A percentile compares a stretch with the other conserved stretches of the same genome.
Conservation (phyloP, 2,329 filamentous ascomycete species). For the Aspergillus calidoustus region DNA sequence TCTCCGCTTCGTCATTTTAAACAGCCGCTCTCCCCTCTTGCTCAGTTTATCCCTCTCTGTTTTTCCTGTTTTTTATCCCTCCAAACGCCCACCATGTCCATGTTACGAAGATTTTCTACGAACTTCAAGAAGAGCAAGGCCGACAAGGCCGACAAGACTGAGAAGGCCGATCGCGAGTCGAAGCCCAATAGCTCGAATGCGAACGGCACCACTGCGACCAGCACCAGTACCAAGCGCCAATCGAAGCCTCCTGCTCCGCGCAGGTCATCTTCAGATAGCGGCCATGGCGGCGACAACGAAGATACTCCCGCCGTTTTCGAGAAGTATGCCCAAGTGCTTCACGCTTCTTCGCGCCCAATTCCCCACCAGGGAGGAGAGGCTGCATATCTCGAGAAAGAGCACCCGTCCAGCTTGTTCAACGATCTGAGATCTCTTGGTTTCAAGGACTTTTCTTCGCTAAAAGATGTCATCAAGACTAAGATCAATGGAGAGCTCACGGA, state of each 20-base stretch:
- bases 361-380: constrained; percentile 68
- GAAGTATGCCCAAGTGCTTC: constrained; percentile 52
- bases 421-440: constrained; percentile 63
- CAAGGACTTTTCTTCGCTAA: constrained; percentile 66
- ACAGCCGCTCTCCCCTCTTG: constrained; percentile 2
- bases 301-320: constrained; percentile 49
- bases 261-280: constrained; percentile 32
- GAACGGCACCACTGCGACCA: constrained; percentile 5
- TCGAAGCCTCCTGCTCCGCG: constrained; percentile 36
- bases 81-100: constrained; percentile 42
- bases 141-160: constrained; percentile 22
- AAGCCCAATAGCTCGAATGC: constrained; percentile 35
- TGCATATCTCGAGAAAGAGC: constrained; percentile 58
- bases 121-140: constrained; percentile 46
- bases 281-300: constrained; percentile 41
- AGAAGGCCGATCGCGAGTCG: constrained; percentile 39
- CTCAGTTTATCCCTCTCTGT: constrained; percentile 8
- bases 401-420: constrained; percentile 56
- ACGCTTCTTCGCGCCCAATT: constrained; percentile 64
- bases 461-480: constrained; percentile 65
- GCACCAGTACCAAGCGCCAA: constrained; percentile 38
- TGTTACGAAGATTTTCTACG: constrained; percentile 47
- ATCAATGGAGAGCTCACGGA: constrained; percentile 68
- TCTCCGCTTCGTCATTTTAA: constrained; percentile 21
- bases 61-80: constrained; percentile 1